Percentiles rank a stretch among this genome's conserved stretches.
phyloP scores from a whole-genome alignment of 257 asterid genomes.

The Solanum ahanhuiri region DNA sequence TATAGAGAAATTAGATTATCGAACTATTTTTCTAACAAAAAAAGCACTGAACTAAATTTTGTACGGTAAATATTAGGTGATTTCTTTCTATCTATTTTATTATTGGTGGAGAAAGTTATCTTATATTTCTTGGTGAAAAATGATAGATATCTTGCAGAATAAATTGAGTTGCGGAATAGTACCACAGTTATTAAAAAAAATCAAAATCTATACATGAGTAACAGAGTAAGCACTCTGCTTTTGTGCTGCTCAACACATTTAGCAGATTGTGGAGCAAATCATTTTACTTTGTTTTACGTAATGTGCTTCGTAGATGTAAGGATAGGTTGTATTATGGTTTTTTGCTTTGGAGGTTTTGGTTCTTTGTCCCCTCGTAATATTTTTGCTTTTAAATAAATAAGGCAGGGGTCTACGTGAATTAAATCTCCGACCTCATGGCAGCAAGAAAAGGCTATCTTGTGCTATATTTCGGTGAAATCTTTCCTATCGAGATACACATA shows the following conservation, averaged over 20 bases:
- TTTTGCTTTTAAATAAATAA: no score
- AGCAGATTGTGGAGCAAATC: not conserved
- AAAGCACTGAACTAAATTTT: not conserved
- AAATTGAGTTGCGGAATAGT: not conserved
- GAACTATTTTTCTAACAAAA: not conserved
- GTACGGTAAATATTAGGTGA: no score
- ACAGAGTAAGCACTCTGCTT: not conserved
- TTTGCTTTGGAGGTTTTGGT: no score
- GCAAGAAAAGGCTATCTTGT: not conserved
- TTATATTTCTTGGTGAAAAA: not conserved
- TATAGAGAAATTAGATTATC: not conserved
- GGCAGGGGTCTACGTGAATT: no score
- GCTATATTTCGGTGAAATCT: fast-evolving
- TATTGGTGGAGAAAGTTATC: not conserved
- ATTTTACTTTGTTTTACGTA: not conserved
- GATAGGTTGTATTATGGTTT: no score
- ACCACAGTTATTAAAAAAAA: no score
- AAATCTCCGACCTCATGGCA: not conserved
- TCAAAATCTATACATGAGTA: not conserved
- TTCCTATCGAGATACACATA: not conserved
- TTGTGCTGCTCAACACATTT: not conserved
- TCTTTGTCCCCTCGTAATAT: no score
- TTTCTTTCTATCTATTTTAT: no score
- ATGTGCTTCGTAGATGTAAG: not conserved
- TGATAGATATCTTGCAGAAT: not conserved